Evolutionary conservation across 2,329 filamentous ascomycete species (phyloP), one percentile per base, ranked within the genome.

Genomic region (Sporothrix brasiliensis): DNA sequence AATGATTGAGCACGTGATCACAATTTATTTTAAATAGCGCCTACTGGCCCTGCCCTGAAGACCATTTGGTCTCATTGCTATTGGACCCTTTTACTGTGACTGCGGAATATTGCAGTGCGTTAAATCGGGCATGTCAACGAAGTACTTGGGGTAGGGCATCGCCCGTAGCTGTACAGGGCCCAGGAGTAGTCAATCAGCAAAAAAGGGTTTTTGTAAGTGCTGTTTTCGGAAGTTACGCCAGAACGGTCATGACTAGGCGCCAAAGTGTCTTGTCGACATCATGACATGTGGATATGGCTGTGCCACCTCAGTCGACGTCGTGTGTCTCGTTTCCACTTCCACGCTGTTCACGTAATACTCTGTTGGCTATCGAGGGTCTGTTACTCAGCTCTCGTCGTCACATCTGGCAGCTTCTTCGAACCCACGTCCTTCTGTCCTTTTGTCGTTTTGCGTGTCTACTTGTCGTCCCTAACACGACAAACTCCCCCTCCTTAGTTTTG

Each of bases 211-310:
- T 19, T 30, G 14, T 19, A n/a, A 63, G 41, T 47, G 58, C 39
- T 47, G 58, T 47, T 63, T 63, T 47, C 58, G 39, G 39, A 63
- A 27, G 34, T 61, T n/a, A n/a, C 56, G 34, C 34, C 56, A 60
- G 34, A 60, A 21, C 30, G 56, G 56, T 1, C 34, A 21, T 61
- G 58, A 61, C 58, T 61, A 6, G 58, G n/a, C 58, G 39, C 58
- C 39, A 21, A 21, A 41, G 30, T n/a, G 19, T 16, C 16, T 21
- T n/a, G n/a, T 13, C 53, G 24, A 56, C 34, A 60, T 41, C 54
- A 60, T 60, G 56, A 60, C 56, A 34, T 60, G 30, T 56, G 24
- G 16, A 7, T 30, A 1, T 11, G 4, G 13, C 11, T 30, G 24
- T 56, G 34, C 14, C 53, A 39, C 16, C 16, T 58, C 27, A 39